A percentile compares a stretch with the other conserved stretches of the same genome.
phyloP scores from a whole-genome alignment of 495 filamentous ascomycete species.

The Xylaria cubensis region DNA sequence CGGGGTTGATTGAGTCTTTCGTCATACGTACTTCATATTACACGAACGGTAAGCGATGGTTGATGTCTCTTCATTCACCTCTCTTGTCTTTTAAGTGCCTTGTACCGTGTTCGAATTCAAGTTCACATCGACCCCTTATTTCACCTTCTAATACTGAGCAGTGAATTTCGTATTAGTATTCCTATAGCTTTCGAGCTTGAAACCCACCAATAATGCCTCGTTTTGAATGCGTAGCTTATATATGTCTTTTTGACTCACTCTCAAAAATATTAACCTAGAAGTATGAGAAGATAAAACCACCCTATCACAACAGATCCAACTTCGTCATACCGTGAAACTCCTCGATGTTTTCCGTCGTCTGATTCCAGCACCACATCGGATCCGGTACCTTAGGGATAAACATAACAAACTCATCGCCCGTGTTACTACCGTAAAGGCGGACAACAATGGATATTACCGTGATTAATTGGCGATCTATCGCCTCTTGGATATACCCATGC shows the following conservation, averaged over 20 bases:
- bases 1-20: conserved; percentile 13
- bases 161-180: neutral
- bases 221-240: neutral
- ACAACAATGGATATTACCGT: conserved; percentile 25
- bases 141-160: neutral
- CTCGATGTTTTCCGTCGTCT: conserved; percentile 31
- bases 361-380: conserved; percentile 37
- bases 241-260: neutral
- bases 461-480: conserved; percentile 20
- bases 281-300: neutral
- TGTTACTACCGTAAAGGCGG: conserved; percentile 5
- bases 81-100: neutral
- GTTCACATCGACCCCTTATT: neutral
- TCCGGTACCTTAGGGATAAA: conserved; percentile 34
- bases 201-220: neutral
- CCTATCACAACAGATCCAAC: conserved; percentile 23
- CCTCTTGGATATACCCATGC: conserved; percentile 15
- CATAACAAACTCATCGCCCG: conserved; percentile 6
- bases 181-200: neutral
- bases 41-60: neutral
- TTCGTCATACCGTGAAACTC: conserved; percentile 25
- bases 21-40: conserved; percentile 18
- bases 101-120: neutral
- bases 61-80: neutral
- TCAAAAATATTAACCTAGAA: neutral